Evolutionary conservation across 768 basidiomycete species (phyloP), one percentile per base, ranked within the genome.

Genomic region (Sutorius australiensis): DNA sequence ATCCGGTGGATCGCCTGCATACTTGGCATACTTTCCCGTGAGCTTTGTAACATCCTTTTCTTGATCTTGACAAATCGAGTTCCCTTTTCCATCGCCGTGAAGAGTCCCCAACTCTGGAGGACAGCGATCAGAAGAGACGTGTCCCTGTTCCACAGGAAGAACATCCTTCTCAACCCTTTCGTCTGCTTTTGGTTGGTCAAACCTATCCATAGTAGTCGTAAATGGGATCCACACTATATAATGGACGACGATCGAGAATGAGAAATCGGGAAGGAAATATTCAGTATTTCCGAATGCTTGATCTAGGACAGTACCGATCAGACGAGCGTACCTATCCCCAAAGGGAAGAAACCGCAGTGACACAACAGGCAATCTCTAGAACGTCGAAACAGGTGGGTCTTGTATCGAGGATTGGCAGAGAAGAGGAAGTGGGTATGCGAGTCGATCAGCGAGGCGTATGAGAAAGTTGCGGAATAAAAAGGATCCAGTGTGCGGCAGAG

Each of bases 1-100:
- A 48, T 68, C 67, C 6, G 67, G 67, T 7, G 67, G 37, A 3
- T 56, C 69, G 21, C 54, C 59, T 2, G 48, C 52, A 40, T 67
- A 56, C 39, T 56, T 60, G 37, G 38, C 56, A 28, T 59, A 65
- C 34, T 57, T 65, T 6, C 46, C 57, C 0, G 53, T 31, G 14
- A 48, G 38, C 21, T 50, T 28, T 0, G 27, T 30, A n/a, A 6
- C 5, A 14, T 16, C 30, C 6, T 60, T 56, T 43, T 60, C 65
- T 31, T 40, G 39, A 36, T 52, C 51, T 32, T 31, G 48, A 34
- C 5, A 14, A 3, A 13, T 30, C 6, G 37, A 19, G 21, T 14
- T 6, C 13, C 36, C 46, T 2, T 19, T 54, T 16, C 47, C 46
- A 6, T 57, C 55, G 3, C n/a, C 34, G 9, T 52, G 56, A 43